Evolutionary conservation across 1,284 basidiomycete species (phyloP).

Genomic region (Coniferiporia sulphurascens): DNA sequence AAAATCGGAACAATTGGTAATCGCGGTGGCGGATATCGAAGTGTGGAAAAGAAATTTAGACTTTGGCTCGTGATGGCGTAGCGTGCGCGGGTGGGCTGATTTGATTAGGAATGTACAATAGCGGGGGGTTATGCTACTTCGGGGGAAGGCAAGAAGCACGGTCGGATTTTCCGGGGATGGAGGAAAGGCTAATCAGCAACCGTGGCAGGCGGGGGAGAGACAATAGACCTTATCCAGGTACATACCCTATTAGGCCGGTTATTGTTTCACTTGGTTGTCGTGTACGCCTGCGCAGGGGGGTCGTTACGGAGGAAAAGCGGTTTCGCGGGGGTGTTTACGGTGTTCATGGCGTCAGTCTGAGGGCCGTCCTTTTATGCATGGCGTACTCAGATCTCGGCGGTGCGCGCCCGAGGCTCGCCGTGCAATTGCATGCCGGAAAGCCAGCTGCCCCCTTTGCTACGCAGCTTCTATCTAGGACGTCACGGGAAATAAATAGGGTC

Average conservation of each 20-base stretch:
- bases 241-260: neutral
- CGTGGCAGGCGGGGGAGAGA: neutral
- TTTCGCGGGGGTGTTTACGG: neutral
- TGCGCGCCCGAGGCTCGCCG: neutral
- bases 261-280: slow-evolving; percentile 8
- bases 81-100: neutral
- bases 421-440: neutral
- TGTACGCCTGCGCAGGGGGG: slow-evolving; percentile 9
- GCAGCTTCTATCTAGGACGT: neutral
- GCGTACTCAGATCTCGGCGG: neutral
- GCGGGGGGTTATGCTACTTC: neutral
- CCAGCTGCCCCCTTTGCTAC: neutral
- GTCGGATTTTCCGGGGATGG: neutral
- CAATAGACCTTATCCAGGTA: slow-evolving; percentile 4
- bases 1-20: no score
- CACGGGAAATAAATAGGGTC: neutral
- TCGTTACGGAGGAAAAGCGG: slow-evolving; percentile 7
- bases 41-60: no score
- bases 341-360: slow-evolving; percentile 10
- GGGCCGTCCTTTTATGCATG: neutral
- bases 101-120: slow-evolving; percentile 15
- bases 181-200: slow-evolving; percentile 5
- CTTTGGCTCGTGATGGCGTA: no score
- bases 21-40: no score
- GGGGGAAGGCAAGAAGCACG: neutral